Conservation (phyloP, 163 green algal genomes). For the Scenedesmus sp. region DNA sequence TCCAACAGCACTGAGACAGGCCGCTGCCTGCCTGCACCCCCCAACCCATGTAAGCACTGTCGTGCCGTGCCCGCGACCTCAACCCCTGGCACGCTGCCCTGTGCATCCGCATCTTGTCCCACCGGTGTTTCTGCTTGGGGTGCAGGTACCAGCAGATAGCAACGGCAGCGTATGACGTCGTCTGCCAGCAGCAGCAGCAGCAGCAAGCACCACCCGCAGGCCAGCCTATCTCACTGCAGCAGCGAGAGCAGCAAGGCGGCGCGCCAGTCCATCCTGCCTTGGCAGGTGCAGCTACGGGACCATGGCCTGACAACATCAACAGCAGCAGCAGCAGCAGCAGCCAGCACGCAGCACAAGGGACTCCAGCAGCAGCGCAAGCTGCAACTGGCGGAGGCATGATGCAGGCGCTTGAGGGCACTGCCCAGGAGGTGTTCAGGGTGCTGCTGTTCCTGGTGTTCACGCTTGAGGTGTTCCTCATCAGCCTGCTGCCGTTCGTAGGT, state of each 20-base stretch:
- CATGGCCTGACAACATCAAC: background rate
- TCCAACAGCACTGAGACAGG: too few species aligned
- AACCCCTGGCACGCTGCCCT: background rate
- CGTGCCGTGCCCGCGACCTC: background rate
- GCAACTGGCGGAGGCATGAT: slow-evolving; percentile 38
- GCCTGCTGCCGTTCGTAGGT: slow-evolving; percentile 78
- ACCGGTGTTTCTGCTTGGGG: background rate
- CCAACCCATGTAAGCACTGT: too few species aligned
- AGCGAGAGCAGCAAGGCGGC: slow-evolving; percentile 14
- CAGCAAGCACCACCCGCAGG: background rate
- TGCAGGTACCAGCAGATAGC: slow-evolving; percentile 66
- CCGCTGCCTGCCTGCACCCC: too few species aligned
- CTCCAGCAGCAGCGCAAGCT: background rate
- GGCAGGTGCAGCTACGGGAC: background rate
- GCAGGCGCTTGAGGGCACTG: slow-evolving; percentile 62
- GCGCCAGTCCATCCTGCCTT: background rate
- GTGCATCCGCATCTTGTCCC: background rate
- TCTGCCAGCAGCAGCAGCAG: slow-evolving; percentile 46
- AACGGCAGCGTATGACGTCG: slow-evolving; percentile 50
- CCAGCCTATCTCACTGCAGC: background rate
- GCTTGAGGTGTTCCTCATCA: slow-evolving; percentile 67
- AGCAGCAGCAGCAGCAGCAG: slow-evolving; percentile 40
- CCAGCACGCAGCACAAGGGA: background rate
- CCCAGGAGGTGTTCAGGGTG: slow-evolving; percentile 84
- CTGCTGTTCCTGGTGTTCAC: slow-evolving; percentile 83